Conservation (phyloP, 2,329 filamentous ascomycete genomes). For the Coleophoma cylindrospora region DNA sequence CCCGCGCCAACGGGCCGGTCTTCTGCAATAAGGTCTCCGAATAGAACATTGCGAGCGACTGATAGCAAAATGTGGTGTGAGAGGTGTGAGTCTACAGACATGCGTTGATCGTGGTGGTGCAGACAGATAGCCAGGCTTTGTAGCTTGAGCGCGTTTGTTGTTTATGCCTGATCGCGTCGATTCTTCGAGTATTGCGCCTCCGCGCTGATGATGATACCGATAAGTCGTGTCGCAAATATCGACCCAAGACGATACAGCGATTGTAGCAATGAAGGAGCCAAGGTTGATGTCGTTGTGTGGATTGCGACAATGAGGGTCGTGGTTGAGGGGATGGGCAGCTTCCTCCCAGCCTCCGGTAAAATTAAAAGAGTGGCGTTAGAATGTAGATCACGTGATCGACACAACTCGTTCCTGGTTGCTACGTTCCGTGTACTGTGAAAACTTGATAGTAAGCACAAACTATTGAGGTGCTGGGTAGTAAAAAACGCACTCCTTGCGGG, state of each 20-base stretch:
- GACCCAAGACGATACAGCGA: not conserved
- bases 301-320: not conserved
- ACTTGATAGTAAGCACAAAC: too few relatives aligned
- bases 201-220: not conserved
- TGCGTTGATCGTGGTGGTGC: not conserved
- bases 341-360: not conserved
- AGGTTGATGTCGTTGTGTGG: not conserved
- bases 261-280: not conserved
- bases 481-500: too few relatives aligned
- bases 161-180: constrained; percentile 17
- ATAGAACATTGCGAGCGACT: constrained; percentile 75
- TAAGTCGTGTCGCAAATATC: not conserved
- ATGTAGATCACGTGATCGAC: too few relatives aligned
- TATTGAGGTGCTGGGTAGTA: too few relatives aligned
- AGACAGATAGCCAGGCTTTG: not conserved
- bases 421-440: too few relatives aligned
- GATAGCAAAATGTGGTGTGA: not conserved
- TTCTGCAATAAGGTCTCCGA: constrained; percentile 93
- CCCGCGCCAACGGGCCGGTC: constrained; percentile 92
- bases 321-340: not conserved
- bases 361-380: not conserved
- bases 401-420: too few relatives aligned
- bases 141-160: constrained; percentile 15
- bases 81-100: too few relatives aligned
- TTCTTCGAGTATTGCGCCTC: not conserved